Base-by-base conservation (phyloP, 225 moss, liverwort and hornwort genomes). In the Polytrichum formosum region DNA sequence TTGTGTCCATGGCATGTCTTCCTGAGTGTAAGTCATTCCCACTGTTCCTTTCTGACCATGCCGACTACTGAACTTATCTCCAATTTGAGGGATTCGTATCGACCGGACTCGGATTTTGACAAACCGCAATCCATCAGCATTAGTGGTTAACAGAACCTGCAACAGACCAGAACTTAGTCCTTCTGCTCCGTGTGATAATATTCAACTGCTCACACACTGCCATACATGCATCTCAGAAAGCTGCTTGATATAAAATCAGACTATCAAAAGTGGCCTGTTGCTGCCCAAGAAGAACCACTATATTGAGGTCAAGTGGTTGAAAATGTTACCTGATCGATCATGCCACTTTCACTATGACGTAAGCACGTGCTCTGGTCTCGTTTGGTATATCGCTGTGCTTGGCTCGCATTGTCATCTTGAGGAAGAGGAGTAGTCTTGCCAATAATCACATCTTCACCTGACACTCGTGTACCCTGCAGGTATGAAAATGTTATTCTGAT, bases 21-120 rank as follows among this genome's bases (percentile, higher is more conserved):
- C 98, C 78, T 98, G 98, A 53, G 98, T 98, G 74, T 98, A 98
- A 18, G 98, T 98, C 98, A 98, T 98, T 33, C 98, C 98, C 1
- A 98, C 98, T 28, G 98, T 98, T 61, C 98, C 98, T 78, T 98
- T 98, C 77, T 98, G 98, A 67, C 98, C 98, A 76, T 98, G 98
- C 56, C 98, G 81, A 74, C 98, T 98, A 59, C 98, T 98, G 60
- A 98, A 98, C 80, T 98, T 98, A 78, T 98, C 98, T 53, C 98
- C 98, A 67, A 94, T 98, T 80, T 98, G 98, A 22, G 98, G 98
- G 63, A 98, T 90, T 26, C 98, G 98, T 74, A 94, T 98, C 6
- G 98, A 98, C 35, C 98, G 91, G 33, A 98, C 98, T 80, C 98
- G 87, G 56, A 98, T 94, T 82, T 98, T 98, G 29, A 98, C 98